phyloP scores from a whole-genome alignment of 768 basidiomycete genomes.

The Sporobolomyces roseus region DNA sequence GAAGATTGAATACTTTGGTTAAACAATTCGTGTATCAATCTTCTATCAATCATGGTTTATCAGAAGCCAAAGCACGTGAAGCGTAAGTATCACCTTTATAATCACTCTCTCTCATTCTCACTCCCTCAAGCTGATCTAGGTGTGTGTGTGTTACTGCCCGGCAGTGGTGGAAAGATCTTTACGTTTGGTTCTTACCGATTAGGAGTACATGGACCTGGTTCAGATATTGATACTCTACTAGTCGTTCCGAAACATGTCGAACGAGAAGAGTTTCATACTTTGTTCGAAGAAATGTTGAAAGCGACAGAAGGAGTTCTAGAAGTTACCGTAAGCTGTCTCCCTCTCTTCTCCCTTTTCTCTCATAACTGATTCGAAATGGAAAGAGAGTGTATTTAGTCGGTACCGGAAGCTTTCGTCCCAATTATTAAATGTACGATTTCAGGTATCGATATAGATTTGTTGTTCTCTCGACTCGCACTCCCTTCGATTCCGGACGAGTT shows the following conservation, averaged over 20 bases:
- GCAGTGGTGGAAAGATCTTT: conserved; percentile 86
- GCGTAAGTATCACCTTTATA: conserved; percentile 53
- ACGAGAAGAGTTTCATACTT: conserved; percentile 89
- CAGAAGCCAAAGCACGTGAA: conserved; percentile 77
- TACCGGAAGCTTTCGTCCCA: conserved; percentile 94
- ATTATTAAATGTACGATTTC: conserved; percentile 86
- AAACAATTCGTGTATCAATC: conserved; percentile 87
- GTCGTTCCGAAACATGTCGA: conserved; percentile 96
- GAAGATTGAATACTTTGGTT: conserved; percentile 79
- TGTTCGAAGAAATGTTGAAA: conserved; percentile 82
- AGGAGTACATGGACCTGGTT: conserved; percentile 91
- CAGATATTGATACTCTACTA: conserved; percentile 97
- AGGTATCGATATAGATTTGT: conserved; percentile 88
- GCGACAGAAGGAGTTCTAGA: conserved; percentile 78
- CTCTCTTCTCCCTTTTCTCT: neutral
- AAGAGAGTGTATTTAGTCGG: conserved; percentile 59
- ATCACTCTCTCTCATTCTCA: neutral
- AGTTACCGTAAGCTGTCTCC: conserved; percentile 65
- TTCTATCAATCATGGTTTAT: conserved; percentile 71
- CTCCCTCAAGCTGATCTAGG: too few species aligned
- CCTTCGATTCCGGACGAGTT: conserved; percentile 88
- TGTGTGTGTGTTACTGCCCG: neutral
- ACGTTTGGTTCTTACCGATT: conserved; percentile 98
- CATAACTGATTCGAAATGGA: neutral
- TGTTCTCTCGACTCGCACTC: conserved; percentile 82